phyloP scores from a whole-genome alignment of 805 yeast genomes.

The Hyphopichia homilentoma region DNA sequence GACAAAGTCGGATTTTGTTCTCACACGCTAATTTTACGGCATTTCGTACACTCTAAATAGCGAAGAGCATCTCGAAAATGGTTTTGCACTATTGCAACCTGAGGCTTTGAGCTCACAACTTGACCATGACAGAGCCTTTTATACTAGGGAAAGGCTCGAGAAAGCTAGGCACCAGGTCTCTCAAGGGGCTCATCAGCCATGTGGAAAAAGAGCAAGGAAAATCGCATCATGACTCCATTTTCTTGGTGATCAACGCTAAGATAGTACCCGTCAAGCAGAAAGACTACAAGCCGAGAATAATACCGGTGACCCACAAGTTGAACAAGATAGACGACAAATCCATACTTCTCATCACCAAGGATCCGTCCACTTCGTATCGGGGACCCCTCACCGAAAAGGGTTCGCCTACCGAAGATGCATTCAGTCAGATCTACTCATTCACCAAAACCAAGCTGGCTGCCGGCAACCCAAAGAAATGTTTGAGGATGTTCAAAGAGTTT shows the following conservation, averaged over 20 bases:
- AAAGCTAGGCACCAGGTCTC: constrained; percentile 10
- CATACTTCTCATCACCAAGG: constrained; percentile 66
- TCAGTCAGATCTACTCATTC: constrained; percentile 58
- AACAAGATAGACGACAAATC: constrained; percentile 46
- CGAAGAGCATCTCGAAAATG: too few species aligned
- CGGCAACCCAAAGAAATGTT: constrained; percentile 41
- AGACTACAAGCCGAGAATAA: constrained; percentile 40
- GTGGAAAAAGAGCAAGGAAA: constrained; percentile 10
- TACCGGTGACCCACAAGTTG: constrained; percentile 52
- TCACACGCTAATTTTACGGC: too few species aligned
- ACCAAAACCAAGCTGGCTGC: constrained; percentile 50
- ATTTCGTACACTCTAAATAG: too few species aligned
- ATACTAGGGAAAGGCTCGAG: constrained; percentile 13
- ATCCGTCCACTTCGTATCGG: constrained; percentile 60
- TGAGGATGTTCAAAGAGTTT: constrained; percentile 52
- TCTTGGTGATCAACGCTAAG: constrained; percentile 31
- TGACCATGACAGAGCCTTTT: constrained; percentile 8
- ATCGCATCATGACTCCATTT: constrained; percentile 19
- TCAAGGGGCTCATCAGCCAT: constrained; percentile 13
- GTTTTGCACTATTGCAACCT: too few species aligned
- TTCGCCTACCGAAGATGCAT: constrained; percentile 56
- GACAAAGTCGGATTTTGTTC: too few species aligned
- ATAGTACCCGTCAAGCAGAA: constrained; percentile 23
- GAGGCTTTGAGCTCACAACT: too few species aligned
- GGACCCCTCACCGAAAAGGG: constrained; percentile 45